Evolutionary conservation across 306 rosid species (phyloP).

Genomic region (Glycine tomentella): DNA sequence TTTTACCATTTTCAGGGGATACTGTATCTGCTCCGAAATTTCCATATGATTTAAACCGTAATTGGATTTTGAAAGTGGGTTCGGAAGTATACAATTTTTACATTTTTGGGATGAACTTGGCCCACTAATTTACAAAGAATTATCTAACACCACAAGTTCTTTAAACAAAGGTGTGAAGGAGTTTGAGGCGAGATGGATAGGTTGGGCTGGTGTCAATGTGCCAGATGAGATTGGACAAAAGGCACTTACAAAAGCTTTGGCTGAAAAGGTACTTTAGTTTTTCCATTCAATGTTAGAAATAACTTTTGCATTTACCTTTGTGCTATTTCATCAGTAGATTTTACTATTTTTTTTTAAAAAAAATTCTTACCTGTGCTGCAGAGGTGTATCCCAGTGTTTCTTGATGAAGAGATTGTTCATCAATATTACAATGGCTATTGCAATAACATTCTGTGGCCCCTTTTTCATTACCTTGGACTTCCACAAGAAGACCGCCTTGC

Average conservation of each 20-base stretch:
- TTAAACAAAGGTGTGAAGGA: slow-evolving; percentile 79
- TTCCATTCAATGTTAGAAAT: slow-evolving; percentile 6
- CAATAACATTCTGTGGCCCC: slow-evolving; percentile 94
- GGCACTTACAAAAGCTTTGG: slow-evolving; percentile 86
- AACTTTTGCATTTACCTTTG: slow-evolving; percentile 18
- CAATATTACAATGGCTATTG: slow-evolving; percentile 95
- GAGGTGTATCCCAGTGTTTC: slow-evolving; percentile 94
- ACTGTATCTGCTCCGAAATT: slow-evolving; percentile 31
- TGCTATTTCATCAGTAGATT: slow-evolving; percentile 27
- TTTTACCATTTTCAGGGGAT: not conserved
- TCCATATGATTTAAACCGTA: slow-evolving; percentile 25
- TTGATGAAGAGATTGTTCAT: slow-evolving; percentile 91
- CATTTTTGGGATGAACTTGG: too few species aligned
- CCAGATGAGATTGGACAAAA: slow-evolving; percentile 86
- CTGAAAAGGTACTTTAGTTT: slow-evolving; percentile 66
- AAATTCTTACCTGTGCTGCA: slow-evolving; percentile 46
- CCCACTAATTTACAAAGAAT: too few species aligned
- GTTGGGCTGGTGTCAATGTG: too few species aligned
- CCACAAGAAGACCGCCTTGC: slow-evolving; percentile 99
- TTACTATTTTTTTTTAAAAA: too few species aligned
- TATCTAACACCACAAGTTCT: slow-evolving; percentile 30
- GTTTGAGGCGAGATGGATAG: slow-evolving; percentile 92
- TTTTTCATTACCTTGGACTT: slow-evolving; percentile 93
- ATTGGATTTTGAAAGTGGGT: too few species aligned
- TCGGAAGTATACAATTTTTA: too few species aligned